phyloP scores from a whole-genome alignment of 257 asterid species.

The Pogostemon cablin region DNA sequence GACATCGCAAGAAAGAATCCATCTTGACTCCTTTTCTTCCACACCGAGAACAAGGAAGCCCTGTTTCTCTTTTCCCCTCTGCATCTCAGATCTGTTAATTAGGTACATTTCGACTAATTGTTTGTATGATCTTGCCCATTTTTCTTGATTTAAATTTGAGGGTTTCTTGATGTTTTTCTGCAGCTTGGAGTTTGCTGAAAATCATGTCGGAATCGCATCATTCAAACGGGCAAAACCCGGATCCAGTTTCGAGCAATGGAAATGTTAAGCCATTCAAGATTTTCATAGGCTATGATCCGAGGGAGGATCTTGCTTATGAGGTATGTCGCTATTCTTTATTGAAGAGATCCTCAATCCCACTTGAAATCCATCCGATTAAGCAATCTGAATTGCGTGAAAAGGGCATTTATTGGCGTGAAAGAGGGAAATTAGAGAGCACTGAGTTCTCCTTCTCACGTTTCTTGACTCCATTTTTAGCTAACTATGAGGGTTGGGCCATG shows the following conservation, averaged over 20 bases:
- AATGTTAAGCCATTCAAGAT: conserved; percentile 49
- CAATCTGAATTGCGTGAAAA: conserved; percentile 67
- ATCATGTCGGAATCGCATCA: conserved; percentile 37
- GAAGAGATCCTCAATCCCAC: conserved; percentile 73
- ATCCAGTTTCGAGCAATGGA: conserved; percentile 20
- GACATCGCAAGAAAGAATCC: background rate
- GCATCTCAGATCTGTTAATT: conserved; percentile 33
- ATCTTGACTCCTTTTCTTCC: conserved; percentile 16
- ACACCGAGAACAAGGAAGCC: background rate
- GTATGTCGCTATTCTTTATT: conserved; percentile 68
- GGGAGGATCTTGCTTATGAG: conserved; percentile 78
- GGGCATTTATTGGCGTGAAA: conserved; percentile 78
- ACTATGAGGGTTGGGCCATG: conserved; percentile 85
- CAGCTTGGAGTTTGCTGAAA: conserved; percentile 31
- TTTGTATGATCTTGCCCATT: background rate
- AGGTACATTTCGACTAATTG: conserved; percentile 25
- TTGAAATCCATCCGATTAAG: conserved; percentile 70
- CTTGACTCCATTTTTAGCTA: conserved; percentile 67
- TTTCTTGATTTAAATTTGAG: background rate
- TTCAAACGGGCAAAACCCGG: conserved; percentile 27
- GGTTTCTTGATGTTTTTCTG: background rate
- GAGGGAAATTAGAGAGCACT: conserved; percentile 81
- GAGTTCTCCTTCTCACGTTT: conserved; percentile 86
- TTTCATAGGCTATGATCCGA: conserved; percentile 78
- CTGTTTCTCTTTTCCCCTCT: background rate